Conservation (phyloP, 2,329 filamentous ascomycete species). For the Fusarium buharicum region DNA sequence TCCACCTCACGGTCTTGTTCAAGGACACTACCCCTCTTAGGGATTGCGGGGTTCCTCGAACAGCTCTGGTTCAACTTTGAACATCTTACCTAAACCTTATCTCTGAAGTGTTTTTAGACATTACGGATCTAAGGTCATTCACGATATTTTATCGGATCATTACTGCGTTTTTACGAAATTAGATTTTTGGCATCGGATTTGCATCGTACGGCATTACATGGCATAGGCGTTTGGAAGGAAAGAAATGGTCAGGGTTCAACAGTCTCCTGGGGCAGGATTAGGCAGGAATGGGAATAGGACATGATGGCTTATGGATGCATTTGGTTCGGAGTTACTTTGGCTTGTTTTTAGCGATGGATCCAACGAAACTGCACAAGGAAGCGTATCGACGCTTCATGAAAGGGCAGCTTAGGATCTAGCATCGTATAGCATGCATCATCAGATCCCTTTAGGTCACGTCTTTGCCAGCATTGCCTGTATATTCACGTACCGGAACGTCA, state of each 20-base stretch:
- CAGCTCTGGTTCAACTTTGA: slow-evolving; percentile 1
- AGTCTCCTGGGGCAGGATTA: slow-evolving; percentile 24
- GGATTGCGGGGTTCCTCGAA: slow-evolving; percentile 37
- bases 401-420: slow-evolving; percentile 6
- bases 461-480: slow-evolving; percentile 17
- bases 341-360: slow-evolving; percentile 19
- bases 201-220: slow-evolving; percentile 45
- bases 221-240: slow-evolving; percentile 47
- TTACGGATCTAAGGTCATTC: slow-evolving; percentile 6
- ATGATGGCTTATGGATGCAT: slow-evolving; percentile 34
- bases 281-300: slow-evolving; percentile 20
- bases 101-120: slow-evolving; percentile 12
- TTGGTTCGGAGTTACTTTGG: slow-evolving; percentile 29
- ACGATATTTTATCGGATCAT: slow-evolving; percentile 25
- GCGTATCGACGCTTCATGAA: slow-evolving; percentile 10
- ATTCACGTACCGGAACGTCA: slow-evolving; percentile 40
- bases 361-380: slow-evolving; percentile 3
- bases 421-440: slow-evolving; percentile 5
- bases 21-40: slow-evolving; percentile 53
- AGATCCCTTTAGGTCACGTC: slow-evolving; percentile 7
- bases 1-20: slow-evolving; percentile 42
- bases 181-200: slow-evolving; percentile 37
- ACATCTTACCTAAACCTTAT: slow-evolving; percentile 1
- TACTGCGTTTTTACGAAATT: slow-evolving; percentile 29
- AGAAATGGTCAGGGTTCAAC: slow-evolving; percentile 25